Evolutionary conservation across 139 green algal genomes (phyloP), one percentile per base, ranked within the genome.

Genomic region (Tetraselmis striata): DNA sequence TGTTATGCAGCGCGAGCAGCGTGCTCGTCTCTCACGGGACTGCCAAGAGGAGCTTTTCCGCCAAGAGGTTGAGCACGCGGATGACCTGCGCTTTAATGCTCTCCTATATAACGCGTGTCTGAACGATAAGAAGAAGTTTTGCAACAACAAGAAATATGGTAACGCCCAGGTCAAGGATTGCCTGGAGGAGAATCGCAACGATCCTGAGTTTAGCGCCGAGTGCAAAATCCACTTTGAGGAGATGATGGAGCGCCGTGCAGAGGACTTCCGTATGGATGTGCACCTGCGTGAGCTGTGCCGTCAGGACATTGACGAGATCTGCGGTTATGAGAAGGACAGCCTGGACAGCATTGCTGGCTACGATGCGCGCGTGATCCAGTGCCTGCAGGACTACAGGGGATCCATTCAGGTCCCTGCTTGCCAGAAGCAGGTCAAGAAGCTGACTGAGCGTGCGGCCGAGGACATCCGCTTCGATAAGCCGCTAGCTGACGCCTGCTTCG

Each of bases 391-490:
- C 81, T 84, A 77, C 59, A 74, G 80, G 5, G 83, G 86, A 0
- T 76, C 81, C 32, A 77, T 90, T 74, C 86, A 88, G 80, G 85
- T 90, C 24, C 82, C 84, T n/a, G 84, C 91, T 76, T 95, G 93
- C 88, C 32, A 90, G 78, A 45, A 88, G 59, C 81, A 90, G 77
- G 89, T 93, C 59, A 86, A 92, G 78, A 82, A 80, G 75, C 31
- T 89, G 28, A 90, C 84, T 25, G 80, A 84, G 81, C 88, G 92
- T 31, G 90, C 90, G 1, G 86, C 90, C 0, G 79, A 96, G 83
- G 94, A 98, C 89, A 94, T 98, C 59, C 93, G 94, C 5, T 95
- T 98, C 32, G 88, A 97, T 58, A 85, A 92, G 27, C 87, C 91
- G 0, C 86, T 98, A 11, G 90, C 91, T 0, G 85, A 94, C 59